phyloP scores from a whole-genome alignment of 129 eudicot genomes.

The Flaveria robusta region DNA sequence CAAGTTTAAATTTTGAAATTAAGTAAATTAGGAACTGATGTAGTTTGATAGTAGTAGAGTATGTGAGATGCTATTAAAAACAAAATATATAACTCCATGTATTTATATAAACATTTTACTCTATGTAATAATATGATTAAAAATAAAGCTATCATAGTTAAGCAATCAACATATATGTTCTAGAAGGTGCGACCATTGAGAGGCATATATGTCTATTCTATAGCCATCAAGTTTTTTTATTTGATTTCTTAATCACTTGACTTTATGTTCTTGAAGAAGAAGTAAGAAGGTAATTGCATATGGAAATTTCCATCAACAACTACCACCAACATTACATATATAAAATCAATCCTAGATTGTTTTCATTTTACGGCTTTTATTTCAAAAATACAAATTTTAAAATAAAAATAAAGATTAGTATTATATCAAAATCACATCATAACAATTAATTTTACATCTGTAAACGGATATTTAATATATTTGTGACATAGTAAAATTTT shows the following conservation, averaged over 20 bases:
- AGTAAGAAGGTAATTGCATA: neutral
- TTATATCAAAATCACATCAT: neutral
- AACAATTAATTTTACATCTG: neutral
- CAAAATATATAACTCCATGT: neutral
- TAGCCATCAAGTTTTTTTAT: slow-evolving; percentile 13
- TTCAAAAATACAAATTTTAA: neutral
- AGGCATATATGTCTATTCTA: slow-evolving; percentile 9
- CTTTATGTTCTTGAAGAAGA: slow-evolving; percentile 8
- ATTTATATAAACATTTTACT: neutral
- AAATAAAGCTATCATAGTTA: neutral
- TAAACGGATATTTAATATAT: neutral
- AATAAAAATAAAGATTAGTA: neutral
- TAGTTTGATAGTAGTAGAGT: too few species aligned
- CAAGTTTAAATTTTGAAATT: too few species aligned
- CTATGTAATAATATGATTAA: too few species aligned
- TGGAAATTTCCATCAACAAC: neutral
- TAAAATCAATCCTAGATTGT: neutral
- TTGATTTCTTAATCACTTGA: slow-evolving; percentile 22
- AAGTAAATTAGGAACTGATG: too few species aligned
- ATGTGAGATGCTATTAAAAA: neutral
- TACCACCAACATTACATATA: slow-evolving; percentile 13
- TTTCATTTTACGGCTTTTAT: neutral
- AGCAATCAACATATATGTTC: slow-evolving; percentile 1
- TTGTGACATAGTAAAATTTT: neutral
- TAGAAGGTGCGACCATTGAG: slow-evolving; percentile 15